These are phyloP conservation scores for Stephania yunnanensis DNA, from an alignment of 164 flowering plant genomes.

Conservation along the genomic window DNA sequence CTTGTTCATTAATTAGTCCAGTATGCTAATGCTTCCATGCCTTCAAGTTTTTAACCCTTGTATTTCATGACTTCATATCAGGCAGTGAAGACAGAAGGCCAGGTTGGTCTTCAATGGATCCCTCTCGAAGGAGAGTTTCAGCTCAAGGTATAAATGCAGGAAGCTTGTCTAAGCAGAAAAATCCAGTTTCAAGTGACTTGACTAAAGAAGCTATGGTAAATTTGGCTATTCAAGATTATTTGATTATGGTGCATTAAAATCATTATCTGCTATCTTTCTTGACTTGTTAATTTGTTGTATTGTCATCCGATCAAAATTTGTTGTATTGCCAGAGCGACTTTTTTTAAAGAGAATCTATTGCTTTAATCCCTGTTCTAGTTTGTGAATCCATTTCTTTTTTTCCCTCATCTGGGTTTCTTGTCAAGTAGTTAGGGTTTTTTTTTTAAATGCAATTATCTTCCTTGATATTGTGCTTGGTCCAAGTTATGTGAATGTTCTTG, in stretches of 20 bases:
- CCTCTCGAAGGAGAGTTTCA: constrained; percentile 53
- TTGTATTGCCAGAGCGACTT: too few relatives aligned
- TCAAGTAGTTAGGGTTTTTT: neutral
- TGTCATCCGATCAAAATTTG: neutral
- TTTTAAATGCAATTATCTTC: neutral
- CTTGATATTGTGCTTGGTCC: neutral
- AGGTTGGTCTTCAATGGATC: constrained; percentile 51
- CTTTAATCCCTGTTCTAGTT: neutral
- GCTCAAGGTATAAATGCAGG: constrained; percentile 48
- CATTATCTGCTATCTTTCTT: neutral
- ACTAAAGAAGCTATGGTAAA: constrained; percentile 61
- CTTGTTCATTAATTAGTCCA: neutral
- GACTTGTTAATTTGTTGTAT: neutral
- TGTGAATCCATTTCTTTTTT: too few relatives aligned
- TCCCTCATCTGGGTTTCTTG: neutral
- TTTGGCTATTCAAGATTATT: neutral
- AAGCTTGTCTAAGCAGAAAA: constrained; percentile 60
- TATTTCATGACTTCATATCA: constrained; percentile 14
- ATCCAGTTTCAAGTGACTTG: constrained; percentile 54
- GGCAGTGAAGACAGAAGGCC: constrained; percentile 60
- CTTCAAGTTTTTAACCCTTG: neutral
- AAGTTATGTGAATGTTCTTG: neutral
- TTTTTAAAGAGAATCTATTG: neutral
- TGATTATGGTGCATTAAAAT: neutral
- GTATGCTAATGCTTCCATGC: neutral